Percentiles rank a stretch among this genome's conserved stretches.
phyloP scores from a whole-genome alignment of 495 filamentous ascomycete species.

The Chaetomium fimeti region DNA sequence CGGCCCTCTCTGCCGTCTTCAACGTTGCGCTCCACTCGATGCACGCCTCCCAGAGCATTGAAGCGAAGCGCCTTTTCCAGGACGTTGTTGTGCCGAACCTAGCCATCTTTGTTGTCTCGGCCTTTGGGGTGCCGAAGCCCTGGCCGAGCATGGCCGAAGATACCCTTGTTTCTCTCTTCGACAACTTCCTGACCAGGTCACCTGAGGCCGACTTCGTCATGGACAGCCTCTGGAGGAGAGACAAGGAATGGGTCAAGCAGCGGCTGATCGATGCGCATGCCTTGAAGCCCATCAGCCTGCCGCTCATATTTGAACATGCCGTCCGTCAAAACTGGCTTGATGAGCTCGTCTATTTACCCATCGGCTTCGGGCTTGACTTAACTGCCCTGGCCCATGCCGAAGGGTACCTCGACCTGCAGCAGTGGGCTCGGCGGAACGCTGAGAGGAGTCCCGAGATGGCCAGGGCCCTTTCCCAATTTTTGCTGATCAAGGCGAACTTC shows the following conservation, averaged over 20 bases:
- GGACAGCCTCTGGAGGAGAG: conserved; percentile 82
- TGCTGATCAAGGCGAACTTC: conserved; percentile 77
- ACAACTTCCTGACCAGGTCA: conserved; percentile 50
- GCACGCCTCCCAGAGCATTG: conserved; percentile 61
- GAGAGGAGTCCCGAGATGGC: conserved; percentile 62
- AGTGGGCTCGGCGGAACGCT: conserved; percentile 71
- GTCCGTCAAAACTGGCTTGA: conserved; percentile 77
- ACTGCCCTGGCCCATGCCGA: conserved; percentile 84
- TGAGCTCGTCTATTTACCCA: conserved; percentile 68
- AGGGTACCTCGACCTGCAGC: conserved; percentile 71
- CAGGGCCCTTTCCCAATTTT: conserved; percentile 64
- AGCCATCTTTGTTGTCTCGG: conserved; percentile 75
- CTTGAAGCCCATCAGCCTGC: conserved; percentile 69
- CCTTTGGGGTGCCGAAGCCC: conserved; percentile 59
- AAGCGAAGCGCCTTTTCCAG: conserved; percentile 66
- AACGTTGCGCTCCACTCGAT: conserved; percentile 68
- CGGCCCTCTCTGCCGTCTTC: conserved; percentile 79
- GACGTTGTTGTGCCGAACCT: conserved; percentile 66
- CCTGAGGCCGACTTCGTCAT: conserved; percentile 77
- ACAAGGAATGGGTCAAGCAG: conserved; percentile 75
- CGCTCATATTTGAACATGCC: conserved; percentile 78
- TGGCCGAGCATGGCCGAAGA: conserved; percentile 57
- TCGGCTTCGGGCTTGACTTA: conserved; percentile 83
- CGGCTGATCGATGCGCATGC: conserved; percentile 77
- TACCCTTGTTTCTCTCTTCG: conserved; percentile 53